Evolutionary conservation across 257 asterid genomes (phyloP), one percentile per base, ranked within the genome.

Genomic region (Lycium ferocissimum): DNA sequence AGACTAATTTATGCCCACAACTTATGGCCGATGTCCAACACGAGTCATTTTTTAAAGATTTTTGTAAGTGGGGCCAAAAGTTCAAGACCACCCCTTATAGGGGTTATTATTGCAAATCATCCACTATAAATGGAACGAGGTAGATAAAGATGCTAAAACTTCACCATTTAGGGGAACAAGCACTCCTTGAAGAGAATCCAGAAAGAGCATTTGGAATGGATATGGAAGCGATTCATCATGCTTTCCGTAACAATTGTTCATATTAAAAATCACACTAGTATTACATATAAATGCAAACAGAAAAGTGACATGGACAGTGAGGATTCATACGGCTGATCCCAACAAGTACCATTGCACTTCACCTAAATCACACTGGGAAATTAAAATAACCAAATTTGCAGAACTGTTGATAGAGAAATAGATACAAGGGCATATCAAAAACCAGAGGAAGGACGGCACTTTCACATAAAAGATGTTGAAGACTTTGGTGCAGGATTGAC

Each of bases 191-290:
- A 69, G 98, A 86, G 86, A 91, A 96, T 61, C 91, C 95, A n/a
- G 98, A 85, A 17, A 91, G 87, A 22, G 92, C 66, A 90, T 90
- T 91, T 1, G 98, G 96, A 69, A 91, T 93, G 82, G 98, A 96
- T 49, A 96, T 96, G 58, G 99, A 94, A 70, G 18, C 40, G 79
- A 70, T 40, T 70, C 33, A 70, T 15, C 14, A 38, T 1, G 75
- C 38, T 38, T 8, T 38, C 7, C 8, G 3, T 53, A 70, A 70
- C 54, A 70, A 70, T 40, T 38, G 54, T 70, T 70, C 54, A 38
- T 40, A 9, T 1, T 38, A 70, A 33, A 70, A 38, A 26, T 38
- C 54, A 8, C 33, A 70, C 54, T 40, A 17, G 15, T 70, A 15
- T 35, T 40, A 40, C 54, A 17, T 9, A 70, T 40, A 40, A 40